These are phyloP conservation scores for Aspergillus brunneoviolaceus DNA, from an alignment of 2,329 filamentous ascomycete species.

Conservation along the genomic window DNA sequence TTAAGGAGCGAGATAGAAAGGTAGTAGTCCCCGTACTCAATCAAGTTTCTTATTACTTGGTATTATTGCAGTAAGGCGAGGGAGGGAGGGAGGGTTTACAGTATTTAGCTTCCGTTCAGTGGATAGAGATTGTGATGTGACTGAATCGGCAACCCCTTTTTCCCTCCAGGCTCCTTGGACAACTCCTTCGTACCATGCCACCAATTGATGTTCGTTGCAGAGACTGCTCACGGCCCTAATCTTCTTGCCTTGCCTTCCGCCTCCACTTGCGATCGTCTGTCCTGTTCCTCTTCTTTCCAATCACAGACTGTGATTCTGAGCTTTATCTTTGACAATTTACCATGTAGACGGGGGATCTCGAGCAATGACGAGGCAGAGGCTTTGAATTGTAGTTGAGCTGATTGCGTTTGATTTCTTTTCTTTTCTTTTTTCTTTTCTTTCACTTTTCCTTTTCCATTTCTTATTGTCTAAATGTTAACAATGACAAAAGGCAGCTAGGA, in stretches of 20 bases:
- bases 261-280: neutral
- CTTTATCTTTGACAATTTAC: neutral
- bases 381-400: too few relatives aligned
- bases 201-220: neutral
- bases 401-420: too few relatives aligned
- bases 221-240: neutral
- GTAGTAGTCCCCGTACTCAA: neutral
- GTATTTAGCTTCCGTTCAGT: neutral
- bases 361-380: neutral
- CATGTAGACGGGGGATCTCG: neutral
- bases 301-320: neutral
- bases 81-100: neutral
- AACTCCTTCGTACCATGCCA: neutral
- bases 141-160: neutral
- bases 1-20: neutral
- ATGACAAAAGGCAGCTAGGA: neutral
- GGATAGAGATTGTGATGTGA: neutral
- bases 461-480: neutral
- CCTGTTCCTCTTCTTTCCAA: neutral
- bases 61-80: neutral
- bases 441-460: neutral
- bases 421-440: neutral
- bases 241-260: neutral
- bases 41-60: neutral
- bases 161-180: neutral